A percentile compares a stretch with the other conserved stretches of the same genome.
These are phyloP conservation scores for Primulina eburnea DNA, from an alignment of 257 asterid genomes.

Conservation along the genomic window DNA sequence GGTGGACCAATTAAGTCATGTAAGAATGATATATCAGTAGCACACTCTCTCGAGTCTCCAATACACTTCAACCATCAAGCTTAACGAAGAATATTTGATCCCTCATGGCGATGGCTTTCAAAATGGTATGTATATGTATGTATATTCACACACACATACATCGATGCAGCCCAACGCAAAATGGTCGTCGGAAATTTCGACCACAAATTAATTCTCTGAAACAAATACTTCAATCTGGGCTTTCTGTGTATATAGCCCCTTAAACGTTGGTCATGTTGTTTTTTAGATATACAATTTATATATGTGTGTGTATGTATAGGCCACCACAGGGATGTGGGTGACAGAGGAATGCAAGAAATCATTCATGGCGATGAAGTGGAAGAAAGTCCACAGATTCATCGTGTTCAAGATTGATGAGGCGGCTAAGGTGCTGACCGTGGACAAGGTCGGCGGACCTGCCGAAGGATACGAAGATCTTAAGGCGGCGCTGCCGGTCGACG, in stretches of 20 bases:
- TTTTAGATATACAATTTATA: neutral
- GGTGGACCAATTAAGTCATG: neutral
- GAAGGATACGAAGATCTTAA: slow-evolving; percentile 73
- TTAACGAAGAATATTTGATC: slow-evolving; percentile 20
- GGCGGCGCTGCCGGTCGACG: slow-evolving; percentile 76
- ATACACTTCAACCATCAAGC: slow-evolving; percentile 23
- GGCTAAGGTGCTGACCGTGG: slow-evolving; percentile 60
- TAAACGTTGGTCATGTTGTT: no score
- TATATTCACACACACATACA: no score
- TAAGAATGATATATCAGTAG: slow-evolving; percentile 23
- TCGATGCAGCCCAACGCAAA: no score
- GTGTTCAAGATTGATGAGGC: slow-evolving; percentile 83
- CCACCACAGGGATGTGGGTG: slow-evolving; percentile 83
- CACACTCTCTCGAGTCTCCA: slow-evolving; percentile 8
- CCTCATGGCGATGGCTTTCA: slow-evolving; percentile 87
- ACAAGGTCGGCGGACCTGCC: slow-evolving; percentile 72
- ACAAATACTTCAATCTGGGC: no score
- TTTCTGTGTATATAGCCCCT: no score
- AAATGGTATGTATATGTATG: slow-evolving; percentile 47
- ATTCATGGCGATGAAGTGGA: slow-evolving; percentile 94
- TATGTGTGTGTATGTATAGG: slow-evolving; percentile 33
- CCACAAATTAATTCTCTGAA: no score
- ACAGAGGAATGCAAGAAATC: slow-evolving; percentile 82
- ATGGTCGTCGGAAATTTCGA: no score
- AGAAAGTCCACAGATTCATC: slow-evolving; percentile 71